phyloP scores from a whole-genome alignment of 1,139 yeast genomes.

The Sugiyamaella paludigena region DNA sequence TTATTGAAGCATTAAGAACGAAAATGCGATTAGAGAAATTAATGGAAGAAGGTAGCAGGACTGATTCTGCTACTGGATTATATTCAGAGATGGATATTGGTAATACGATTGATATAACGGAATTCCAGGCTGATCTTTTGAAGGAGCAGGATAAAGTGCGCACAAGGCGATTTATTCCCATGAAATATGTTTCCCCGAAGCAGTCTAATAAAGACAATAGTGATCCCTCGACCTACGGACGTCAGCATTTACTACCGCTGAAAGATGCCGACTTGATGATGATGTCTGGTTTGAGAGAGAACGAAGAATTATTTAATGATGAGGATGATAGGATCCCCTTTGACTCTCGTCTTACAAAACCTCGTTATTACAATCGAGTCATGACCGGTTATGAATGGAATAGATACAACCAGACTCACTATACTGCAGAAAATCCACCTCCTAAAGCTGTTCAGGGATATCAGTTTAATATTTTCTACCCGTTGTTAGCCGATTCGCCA shows the following conservation, averaged over 20 bases:
- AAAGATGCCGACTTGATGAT: too few relatives aligned
- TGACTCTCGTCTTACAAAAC: constrained; percentile 25
- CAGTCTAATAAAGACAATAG: too few relatives aligned
- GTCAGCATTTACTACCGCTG: too few relatives aligned
- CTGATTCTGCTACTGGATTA: too few relatives aligned
- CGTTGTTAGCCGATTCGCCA: constrained; percentile 31
- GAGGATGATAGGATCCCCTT: constrained; percentile 2
- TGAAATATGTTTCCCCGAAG: too few relatives aligned
- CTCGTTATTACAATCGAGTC: constrained; percentile 36
- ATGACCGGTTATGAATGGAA: constrained; percentile 41
- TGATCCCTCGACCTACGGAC: too few relatives aligned
- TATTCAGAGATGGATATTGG: too few relatives aligned
- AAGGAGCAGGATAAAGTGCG: too few relatives aligned
- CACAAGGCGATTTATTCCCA: too few relatives aligned
- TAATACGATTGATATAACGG: too few relatives aligned
- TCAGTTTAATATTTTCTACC: constrained; percentile 40
- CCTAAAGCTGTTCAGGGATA: constrained; percentile 43
- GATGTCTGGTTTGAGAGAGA: neutral
- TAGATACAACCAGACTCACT: constrained; percentile 39
- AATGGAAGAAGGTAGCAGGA: too few relatives aligned
- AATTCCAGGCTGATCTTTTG: too few relatives aligned
- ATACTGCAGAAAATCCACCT: constrained; percentile 38
- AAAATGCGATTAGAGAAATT: neutral
- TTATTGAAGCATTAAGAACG: neutral
- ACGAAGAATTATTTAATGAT: constrained; percentile 7